phyloP scores from a whole-genome alignment of 306 rosid genomes.

The Dalbergia oliveri region DNA sequence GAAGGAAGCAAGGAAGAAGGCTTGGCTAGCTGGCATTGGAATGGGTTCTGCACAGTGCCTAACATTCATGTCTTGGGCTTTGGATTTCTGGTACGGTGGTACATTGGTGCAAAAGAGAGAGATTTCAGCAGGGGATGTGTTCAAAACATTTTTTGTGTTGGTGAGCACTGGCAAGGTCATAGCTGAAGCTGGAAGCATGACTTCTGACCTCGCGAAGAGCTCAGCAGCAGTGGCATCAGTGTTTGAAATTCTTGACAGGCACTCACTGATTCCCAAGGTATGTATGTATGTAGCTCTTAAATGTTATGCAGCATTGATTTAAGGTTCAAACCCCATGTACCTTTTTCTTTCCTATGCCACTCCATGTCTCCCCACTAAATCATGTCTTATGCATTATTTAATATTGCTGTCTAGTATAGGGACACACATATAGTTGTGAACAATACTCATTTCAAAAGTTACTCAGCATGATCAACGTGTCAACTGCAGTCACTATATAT shows the following conservation, averaged over 20 bases:
- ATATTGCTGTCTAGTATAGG: constrained; percentile 7
- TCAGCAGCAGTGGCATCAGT: constrained; percentile 85
- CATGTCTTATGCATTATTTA: not conserved
- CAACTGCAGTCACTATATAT: no score
- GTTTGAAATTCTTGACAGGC: constrained; percentile 86
- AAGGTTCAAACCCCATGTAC: not conserved
- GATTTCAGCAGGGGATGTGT: constrained; percentile 91
- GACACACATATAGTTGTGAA: not conserved
- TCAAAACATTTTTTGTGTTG: constrained; percentile 89
- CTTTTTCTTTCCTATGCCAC: not conserved
- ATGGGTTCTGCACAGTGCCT: constrained; percentile 98
- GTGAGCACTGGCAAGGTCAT: constrained; percentile 95
- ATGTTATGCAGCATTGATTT: not conserved
- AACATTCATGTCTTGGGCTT: constrained; percentile 95
- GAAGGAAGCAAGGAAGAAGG: constrained; percentile 81
- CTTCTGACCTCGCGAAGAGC: constrained; percentile 90
- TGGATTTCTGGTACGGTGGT: constrained; percentile 99
- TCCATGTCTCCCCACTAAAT: not conserved
- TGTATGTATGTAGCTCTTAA: not conserved
- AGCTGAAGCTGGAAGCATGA: constrained; percentile 99
- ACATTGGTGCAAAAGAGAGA: constrained; percentile 69
- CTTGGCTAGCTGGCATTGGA: constrained; percentile 95
- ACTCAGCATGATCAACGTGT: no score
- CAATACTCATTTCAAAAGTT: no score
- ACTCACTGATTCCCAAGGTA: constrained; percentile 81